phyloP scores from a whole-genome alignment of 345 rosid species.

The Hibiscus syriacus region DNA sequence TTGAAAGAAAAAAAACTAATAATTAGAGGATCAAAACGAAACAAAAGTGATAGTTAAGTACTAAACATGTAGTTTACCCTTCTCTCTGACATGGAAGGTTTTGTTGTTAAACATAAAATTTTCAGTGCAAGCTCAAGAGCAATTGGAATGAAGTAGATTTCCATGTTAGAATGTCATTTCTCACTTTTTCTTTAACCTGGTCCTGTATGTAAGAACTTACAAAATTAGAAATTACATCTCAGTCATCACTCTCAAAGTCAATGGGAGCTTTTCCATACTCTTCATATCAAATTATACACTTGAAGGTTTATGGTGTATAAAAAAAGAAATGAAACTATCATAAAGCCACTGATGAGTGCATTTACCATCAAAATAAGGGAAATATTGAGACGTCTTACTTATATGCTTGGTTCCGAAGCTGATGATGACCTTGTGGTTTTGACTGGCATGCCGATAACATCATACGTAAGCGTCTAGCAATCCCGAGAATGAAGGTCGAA shows the following conservation, averaged over 20 bases:
- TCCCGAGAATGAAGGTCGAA: slow-evolving; percentile 75
- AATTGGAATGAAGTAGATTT: no score
- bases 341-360: neutral
- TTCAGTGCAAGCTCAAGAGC: no score
- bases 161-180: no score
- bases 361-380: neutral
- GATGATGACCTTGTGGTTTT: slow-evolving; percentile 28
- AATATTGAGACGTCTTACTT: slow-evolving; percentile 14
- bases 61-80: no score
- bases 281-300: slow-evolving; percentile 3
- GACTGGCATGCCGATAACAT: slow-evolving; percentile 52
- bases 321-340: neutral
- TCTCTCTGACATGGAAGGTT: no score
- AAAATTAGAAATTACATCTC: no score
- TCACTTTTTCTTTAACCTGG: no score
- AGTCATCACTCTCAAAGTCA: neutral
- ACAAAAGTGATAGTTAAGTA: no score
- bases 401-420: slow-evolving; percentile 15
- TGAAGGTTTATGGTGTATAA: neutral
- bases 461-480: slow-evolving; percentile 52
- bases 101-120: no score
- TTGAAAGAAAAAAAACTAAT: no score
- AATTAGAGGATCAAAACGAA: no score
- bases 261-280: slow-evolving; percentile 3
- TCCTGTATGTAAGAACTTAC: no score